These are phyloP conservation scores for Solanum corneliomulleri DNA, from an alignment of 257 asterid species.

Conservation along the genomic window DNA sequence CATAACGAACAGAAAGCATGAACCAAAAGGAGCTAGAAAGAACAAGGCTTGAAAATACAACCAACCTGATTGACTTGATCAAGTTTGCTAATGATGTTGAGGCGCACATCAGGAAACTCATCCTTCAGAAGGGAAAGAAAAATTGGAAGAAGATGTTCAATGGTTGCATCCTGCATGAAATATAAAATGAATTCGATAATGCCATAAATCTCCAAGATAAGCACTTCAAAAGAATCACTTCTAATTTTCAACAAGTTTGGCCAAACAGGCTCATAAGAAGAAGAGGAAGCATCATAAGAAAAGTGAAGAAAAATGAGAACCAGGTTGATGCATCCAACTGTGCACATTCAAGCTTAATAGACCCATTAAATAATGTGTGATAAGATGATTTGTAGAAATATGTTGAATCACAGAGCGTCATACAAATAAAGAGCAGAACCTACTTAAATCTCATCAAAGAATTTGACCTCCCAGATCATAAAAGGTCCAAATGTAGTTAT, in stretches of 20 bases:
- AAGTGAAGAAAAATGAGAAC: neutral
- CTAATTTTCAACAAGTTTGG: neutral
- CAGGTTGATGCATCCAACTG: neutral
- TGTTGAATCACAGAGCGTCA: neutral
- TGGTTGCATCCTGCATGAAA: slow-evolving; percentile 58
- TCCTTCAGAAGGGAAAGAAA: slow-evolving; percentile 69
- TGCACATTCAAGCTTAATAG: neutral
- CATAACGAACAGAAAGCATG: neutral
- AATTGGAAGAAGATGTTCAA: slow-evolving; percentile 80
- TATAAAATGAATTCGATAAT: neutral
- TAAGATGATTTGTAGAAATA: neutral
- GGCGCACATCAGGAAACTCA: slow-evolving; percentile 78
- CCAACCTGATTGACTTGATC: slow-evolving; percentile 86
- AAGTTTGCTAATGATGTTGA: slow-evolving; percentile 72
- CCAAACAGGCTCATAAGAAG: neutral
- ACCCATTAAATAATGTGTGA: neutral
- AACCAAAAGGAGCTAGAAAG: neutral
- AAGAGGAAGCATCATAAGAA: neutral
- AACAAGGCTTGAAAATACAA: neutral
- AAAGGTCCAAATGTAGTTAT: neutral
- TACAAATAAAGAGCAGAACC: neutral
- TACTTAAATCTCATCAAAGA: neutral
- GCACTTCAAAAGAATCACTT: neutral
- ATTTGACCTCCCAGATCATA: neutral
- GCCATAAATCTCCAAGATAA: neutral